These are phyloP conservation scores for Oenanthe javanica DNA, from an alignment of 140 eudicot species.

Conservation along the genomic window DNA sequence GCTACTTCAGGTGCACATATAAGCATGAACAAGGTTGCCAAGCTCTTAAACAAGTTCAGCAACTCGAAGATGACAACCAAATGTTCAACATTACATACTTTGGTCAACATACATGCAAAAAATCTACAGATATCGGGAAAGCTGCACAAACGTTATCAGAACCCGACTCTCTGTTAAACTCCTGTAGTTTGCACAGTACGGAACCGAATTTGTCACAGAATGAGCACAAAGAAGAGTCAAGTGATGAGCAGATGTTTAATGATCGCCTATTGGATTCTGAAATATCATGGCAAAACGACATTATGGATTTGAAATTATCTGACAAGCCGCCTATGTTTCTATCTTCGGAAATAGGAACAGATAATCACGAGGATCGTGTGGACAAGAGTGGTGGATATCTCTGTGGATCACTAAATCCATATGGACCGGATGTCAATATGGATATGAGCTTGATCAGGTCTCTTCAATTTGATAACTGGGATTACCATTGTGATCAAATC, in stretches of 20 bases:
- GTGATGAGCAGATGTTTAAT: constrained; percentile 4
- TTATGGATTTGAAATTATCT: constrained; percentile 3
- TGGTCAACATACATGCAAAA: constrained; percentile 54
- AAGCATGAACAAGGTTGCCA: constrained; percentile 50
- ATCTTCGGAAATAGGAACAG: neutral
- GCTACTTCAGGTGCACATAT: constrained; percentile 81
- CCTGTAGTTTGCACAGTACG: constrained; percentile 5
- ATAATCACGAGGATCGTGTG: constrained; percentile 11
- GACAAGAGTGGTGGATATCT: constrained; percentile 8
- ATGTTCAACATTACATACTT: constrained; percentile 54
- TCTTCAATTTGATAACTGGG: constrained; percentile 20
- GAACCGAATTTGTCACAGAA: constrained; percentile 5
- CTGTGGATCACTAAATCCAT: constrained; percentile 20
- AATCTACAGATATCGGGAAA: neutral
- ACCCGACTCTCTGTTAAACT: constrained; percentile 5
- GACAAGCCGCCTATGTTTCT: neutral
- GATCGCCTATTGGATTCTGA: constrained; percentile 16
- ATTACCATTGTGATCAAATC: constrained; percentile 15
- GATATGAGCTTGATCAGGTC: constrained; percentile 21
- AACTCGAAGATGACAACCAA: constrained; percentile 29
- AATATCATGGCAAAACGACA: constrained; percentile 21
- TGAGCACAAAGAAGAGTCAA: constrained; percentile 8
- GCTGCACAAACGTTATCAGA: constrained; percentile 12
- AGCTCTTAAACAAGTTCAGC: constrained; percentile 72
- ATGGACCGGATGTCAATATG: constrained; percentile 19